Evolutionary conservation across 306 rosid species (phyloP), one percentile per base, ranked within the genome.

Genomic region (Boehmeria nivea): DNA sequence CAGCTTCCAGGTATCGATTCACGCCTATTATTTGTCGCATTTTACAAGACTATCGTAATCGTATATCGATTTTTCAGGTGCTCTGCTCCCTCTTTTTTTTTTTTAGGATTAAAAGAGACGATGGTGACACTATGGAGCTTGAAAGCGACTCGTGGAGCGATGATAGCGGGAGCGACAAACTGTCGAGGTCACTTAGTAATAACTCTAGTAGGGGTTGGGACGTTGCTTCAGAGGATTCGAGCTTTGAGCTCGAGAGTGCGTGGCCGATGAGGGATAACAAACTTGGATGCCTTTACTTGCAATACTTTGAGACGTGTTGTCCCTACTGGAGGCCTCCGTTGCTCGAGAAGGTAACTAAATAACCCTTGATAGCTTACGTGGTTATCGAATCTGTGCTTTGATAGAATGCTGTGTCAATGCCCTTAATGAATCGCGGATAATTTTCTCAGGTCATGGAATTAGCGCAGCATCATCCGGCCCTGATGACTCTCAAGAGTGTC

Each of bases 121-220:
- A 79, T n/a, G 47, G 57, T 0, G 82, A 76, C 26, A n/a, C n/a
- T n/a, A n/a, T n/a, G n/a, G 94, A 79, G 50, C 53, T 69, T 3
- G 95, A 87, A 68, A 74, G 86, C 16, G 95, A 87, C 48, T 76
- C 81, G 0, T 87, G 87, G 85, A 87, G 95, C 2, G 94, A 83
- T 9, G 95, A 83, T 20, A 81, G 86, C 21, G 75, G 82, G 54
- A 83, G 94, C 43, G 94, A 83, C 43, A 75, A 78, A 52, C 51
- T 77, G 24, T 81, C 94, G 2, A 69, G 75, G 49, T 81, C 85
- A 0, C 17, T 81, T 15, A 83, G 94, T 65, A 77, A 83, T 69
- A 64, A 81, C 59, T 87, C 95, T 1, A 83, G 94, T 78, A 79
- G 74, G 57, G 44, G 78, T 40, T 87, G 87, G 94, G 93, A 84